Conservation (phyloP, 768 basidiomycete species). For the Boletus pseudopeckii region DNA sequence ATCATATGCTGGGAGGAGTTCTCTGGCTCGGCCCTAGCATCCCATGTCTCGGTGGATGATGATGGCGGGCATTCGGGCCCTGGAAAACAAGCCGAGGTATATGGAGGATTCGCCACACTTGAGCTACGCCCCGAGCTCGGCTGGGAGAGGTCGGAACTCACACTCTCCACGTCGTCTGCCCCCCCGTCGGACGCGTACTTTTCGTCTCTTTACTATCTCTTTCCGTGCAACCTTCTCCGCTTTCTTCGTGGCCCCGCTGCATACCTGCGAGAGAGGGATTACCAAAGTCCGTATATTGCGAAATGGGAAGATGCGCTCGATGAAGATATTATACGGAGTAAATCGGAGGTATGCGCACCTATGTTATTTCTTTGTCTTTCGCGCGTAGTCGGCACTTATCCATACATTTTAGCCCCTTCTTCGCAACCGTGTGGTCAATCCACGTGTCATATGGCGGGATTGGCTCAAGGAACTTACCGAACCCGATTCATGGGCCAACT, state of each 20-base stretch:
- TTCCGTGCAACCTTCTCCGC: conserved; percentile 81
- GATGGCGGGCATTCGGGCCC: neutral
- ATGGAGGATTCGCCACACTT: conserved; percentile 37
- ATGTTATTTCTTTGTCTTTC: neutral
- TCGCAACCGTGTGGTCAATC: conserved; percentile 70
- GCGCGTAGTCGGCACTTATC: conserved; percentile 1
- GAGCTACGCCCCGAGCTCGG: conserved; percentile 52
- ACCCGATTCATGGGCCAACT: conserved; percentile 64
- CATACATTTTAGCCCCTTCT: conserved; percentile 51
- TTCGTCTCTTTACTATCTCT: conserved; percentile 82
- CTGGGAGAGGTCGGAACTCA: conserved; percentile 66
- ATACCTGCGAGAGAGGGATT: conserved; percentile 53
- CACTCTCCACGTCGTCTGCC: conserved; percentile 51
- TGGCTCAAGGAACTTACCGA: conserved; percentile 60
- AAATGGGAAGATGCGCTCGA: conserved; percentile 72
- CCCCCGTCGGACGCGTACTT: conserved; percentile 69
- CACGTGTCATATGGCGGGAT: conserved; percentile 65
- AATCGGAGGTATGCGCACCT: conserved; percentile 57
- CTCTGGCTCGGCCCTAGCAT: conserved; percentile 31
- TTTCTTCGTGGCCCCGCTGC: conserved; percentile 69
- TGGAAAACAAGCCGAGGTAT: conserved; percentile 20
- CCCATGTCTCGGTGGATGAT: conserved; percentile 37
- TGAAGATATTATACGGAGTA: conserved; percentile 63
- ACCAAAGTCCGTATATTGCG: conserved; percentile 60
- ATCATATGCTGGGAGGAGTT: conserved; percentile 73